Base-by-base conservation (phyloP, 352 stramenopile species). In the Pythium folliculosum region DNA sequence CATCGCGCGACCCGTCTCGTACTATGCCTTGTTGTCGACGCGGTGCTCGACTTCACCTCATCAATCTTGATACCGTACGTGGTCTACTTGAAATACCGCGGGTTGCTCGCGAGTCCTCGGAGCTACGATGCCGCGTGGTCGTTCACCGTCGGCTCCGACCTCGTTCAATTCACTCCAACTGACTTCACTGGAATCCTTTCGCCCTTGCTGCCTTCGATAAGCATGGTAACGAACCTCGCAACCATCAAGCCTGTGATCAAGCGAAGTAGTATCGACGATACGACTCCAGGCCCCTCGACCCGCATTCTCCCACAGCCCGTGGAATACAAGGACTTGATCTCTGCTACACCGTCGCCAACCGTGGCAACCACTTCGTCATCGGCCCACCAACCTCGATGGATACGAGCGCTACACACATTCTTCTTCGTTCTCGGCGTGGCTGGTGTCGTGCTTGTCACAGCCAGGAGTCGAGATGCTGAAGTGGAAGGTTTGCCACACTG, bases 31-130 rank as follows among this genome's bases (percentile, higher is more conserved):
- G 16, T 55, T 14, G 43, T 69, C 21, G 62, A 69, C 44, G 43
- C 51, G 22, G 5, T 69, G 27, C 32, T 69, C 45, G 62, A 69
- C 53, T 58, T 69, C 17, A 35, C 49, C 23, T 69, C 62, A 14
- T 56, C 53, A 16, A 45, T 69, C 32, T 22, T 57, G 14, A 45
- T 69, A 14, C 53, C 62, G 3, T 57, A 38, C 22, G 45, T 35
- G 5, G 30, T 69, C 12, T 69, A 58, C 53, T 7, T 62, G n/a
- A 23, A 57, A 12, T 69, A 69, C 16, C 62, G 62, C 10, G 4
- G 0, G 16, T 35, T 69, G 12, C n/a, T 69, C 32, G 5, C 5
- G 10, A 6, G 38, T 5, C 43, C 52, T n/a, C 32, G 44, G 8
- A 32, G 13, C 0, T 63, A 45, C 22, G 62, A 69, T 32, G 21